These are phyloP conservation scores for Suillus spraguei DNA, from an alignment of 768 basidiomycete species.

Conservation along the genomic window DNA sequence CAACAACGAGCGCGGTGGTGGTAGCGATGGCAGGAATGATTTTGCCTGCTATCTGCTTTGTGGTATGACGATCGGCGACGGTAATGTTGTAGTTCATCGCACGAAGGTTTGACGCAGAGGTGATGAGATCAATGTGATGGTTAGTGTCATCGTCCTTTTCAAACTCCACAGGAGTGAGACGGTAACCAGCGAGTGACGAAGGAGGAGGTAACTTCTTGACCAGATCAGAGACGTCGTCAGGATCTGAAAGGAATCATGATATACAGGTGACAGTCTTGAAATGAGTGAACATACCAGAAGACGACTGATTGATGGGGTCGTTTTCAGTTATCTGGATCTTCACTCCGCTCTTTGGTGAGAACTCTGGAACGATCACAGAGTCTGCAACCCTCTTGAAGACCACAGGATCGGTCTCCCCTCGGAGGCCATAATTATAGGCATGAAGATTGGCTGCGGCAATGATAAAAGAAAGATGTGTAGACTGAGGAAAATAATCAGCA, in stretches of 20 bases:
- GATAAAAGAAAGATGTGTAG: slow-evolving; percentile 85
- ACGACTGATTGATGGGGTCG: slow-evolving; percentile 76
- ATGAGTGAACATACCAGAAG: slow-evolving; percentile 23
- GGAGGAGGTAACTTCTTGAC: slow-evolving; percentile 80
- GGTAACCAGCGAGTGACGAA: slow-evolving; percentile 93
- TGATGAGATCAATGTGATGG: slow-evolving; percentile 98
- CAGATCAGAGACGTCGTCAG: slow-evolving; percentile 56
- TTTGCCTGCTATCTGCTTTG: slow-evolving; percentile 98
- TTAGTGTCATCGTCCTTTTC: slow-evolving; percentile 99
- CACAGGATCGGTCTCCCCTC: slow-evolving; percentile 79
- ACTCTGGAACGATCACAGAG: slow-evolving; percentile 84
- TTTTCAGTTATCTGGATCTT: slow-evolving; percentile 93
- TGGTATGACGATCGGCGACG: slow-evolving; percentile 85
- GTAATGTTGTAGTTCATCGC: slow-evolving; percentile 94
- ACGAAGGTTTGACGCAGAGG: slow-evolving; percentile 94
- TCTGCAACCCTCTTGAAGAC: slow-evolving; percentile 86
- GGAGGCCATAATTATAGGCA: slow-evolving; percentile 97
- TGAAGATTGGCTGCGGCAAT: slow-evolving; percentile 95
- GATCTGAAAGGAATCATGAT: slow-evolving; percentile 34
- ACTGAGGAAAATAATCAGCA: slow-evolving; percentile 44
- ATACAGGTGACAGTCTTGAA: not conserved
- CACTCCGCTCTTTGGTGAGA: slow-evolving; percentile 89
- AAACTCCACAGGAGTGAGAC: slow-evolving; percentile 93
- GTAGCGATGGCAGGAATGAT: slow-evolving; percentile 99
- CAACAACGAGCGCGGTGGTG: slow-evolving; percentile 94